phyloP scores from a whole-genome alignment of 192 early-diverging fungal genomes.

The Coemansia sp. region DNA sequence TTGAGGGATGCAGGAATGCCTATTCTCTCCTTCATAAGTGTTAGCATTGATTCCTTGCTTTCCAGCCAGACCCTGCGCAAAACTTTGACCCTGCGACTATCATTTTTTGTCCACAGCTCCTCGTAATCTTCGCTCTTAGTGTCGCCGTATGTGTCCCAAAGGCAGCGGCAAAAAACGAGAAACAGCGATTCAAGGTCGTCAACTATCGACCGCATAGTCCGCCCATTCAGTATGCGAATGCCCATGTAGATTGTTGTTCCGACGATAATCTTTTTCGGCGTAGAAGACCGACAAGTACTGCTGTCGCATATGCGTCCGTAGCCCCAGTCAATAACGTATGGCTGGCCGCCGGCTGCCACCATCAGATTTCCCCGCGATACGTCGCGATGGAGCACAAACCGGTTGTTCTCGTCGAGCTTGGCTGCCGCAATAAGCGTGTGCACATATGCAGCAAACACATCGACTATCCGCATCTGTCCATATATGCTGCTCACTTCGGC shows the following conservation, averaged over 20 bases:
- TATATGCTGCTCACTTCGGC: no score
- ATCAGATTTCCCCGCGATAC: background rate
- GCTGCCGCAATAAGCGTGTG: constrained; percentile 4
- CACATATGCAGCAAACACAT: constrained; percentile 7
- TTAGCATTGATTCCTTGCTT: background rate
- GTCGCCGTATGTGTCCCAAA: background rate
- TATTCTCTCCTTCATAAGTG: background rate
- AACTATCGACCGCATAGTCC: background rate
- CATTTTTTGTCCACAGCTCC: background rate
- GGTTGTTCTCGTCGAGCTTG: background rate
- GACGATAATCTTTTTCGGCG: background rate
- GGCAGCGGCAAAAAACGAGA: background rate
- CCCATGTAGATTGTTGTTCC: constrained; percentile 5
- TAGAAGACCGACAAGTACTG: background rate
- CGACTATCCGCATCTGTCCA: background rate
- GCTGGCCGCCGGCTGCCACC: background rate
- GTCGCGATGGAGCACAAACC: constrained; percentile 4
- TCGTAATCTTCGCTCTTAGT: background rate
- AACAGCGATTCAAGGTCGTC: constrained; percentile 12
- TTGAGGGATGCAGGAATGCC: background rate
- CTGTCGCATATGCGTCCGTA: background rate
- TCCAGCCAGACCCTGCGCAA: background rate
- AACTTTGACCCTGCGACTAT: background rate
- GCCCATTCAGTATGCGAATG: background rate
- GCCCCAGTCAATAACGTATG: constrained; percentile 2